A percentile compares a stretch with the other conserved stretches of the same genome.
phyloP scores from a whole-genome alignment of 805 yeast genomes.

The Saccharomycopsis olivae region DNA sequence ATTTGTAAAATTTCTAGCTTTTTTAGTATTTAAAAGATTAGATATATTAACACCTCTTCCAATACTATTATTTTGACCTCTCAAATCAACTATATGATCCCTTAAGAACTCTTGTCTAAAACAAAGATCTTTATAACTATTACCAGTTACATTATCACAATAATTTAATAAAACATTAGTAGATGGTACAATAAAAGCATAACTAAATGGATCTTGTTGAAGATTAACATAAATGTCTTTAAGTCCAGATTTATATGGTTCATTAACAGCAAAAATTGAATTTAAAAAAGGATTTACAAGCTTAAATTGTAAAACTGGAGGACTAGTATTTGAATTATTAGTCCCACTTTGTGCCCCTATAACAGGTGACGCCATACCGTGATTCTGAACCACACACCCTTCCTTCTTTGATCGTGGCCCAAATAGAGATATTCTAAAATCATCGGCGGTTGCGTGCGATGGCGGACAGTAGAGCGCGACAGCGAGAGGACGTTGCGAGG shows the following conservation, averaged over 20 bases:
- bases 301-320: constrained; percentile 14
- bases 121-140: constrained; percentile 11
- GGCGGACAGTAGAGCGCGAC: no score
- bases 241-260: constrained; percentile 15
- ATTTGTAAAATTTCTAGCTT: constrained; percentile 6
- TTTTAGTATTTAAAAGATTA: constrained; percentile 12
- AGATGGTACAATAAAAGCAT: constrained; percentile 15
- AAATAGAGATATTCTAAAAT: no score
- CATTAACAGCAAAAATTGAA: constrained; percentile 13
- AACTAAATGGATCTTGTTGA: constrained; percentile 13
- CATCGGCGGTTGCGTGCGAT: no score
- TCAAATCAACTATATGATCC: constrained; percentile 15
- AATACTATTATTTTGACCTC: constrained; percentile 4
- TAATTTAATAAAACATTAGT: constrained; percentile 11
- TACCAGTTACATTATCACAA: constrained; percentile 3
- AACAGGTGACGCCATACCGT: no score
- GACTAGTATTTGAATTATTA: neutral
- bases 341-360: no score
- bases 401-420: no score
- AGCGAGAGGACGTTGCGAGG: no score
- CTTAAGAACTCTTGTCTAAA: constrained; percentile 13
- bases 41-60: constrained; percentile 8
- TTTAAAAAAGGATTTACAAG: constrained; percentile 17
- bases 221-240: constrained; percentile 11
- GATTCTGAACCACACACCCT: no score